Conservation (phyloP, 805 yeast species). For the Debaryomyces castellii region DNA sequence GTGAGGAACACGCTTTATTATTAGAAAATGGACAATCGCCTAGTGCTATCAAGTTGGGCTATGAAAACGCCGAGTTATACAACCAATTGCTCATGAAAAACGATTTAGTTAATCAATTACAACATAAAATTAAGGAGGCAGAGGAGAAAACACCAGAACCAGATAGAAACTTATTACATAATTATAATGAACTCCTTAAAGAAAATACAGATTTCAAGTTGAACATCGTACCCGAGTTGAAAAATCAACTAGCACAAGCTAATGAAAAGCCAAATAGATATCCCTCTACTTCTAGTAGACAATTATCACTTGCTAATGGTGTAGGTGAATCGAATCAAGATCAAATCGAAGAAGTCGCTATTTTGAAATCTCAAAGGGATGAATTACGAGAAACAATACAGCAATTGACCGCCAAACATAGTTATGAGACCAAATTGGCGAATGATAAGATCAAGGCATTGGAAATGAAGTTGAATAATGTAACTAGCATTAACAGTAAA, state of each 20-base stretch:
- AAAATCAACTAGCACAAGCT: slow-evolving; percentile 23
- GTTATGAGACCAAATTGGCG: slow-evolving; percentile 34
- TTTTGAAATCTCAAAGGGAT: slow-evolving; percentile 34
- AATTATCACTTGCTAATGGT: slow-evolving; percentile 7
- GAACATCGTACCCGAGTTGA: slow-evolving; percentile 46
- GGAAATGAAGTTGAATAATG: slow-evolving; percentile 29
- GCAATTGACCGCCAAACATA: slow-evolving; percentile 35
- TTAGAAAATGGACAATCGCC: slow-evolving; percentile 54
- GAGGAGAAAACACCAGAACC: slow-evolving; percentile 22
- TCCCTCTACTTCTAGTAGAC: slow-evolving; percentile 2
- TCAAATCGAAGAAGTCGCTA: slow-evolving; percentile 16
- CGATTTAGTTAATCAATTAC: slow-evolving; percentile 46
- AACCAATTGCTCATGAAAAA: slow-evolving; percentile 47
- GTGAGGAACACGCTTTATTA: slow-evolving; percentile 67
- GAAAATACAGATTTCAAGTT: slow-evolving; percentile 43
- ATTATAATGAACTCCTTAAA: slow-evolving; percentile 37
- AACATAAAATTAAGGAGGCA: slow-evolving; percentile 45
- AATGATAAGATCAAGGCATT: slow-evolving; percentile 33
- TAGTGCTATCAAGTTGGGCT: slow-evolving; percentile 53
- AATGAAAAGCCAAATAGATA: neutral
- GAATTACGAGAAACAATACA: slow-evolving; percentile 41
- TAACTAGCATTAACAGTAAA: slow-evolving; percentile 32
- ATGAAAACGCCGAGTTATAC: slow-evolving; percentile 54
- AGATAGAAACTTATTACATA: slow-evolving; percentile 34
- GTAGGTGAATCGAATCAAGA: slow-evolving; percentile 6